Percentiles rank a stretch among this genome's conserved stretches.
Conservation (phyloP, 2,329 filamentous ascomycete species). For the Pseudogymnoascus sp. region DNA sequence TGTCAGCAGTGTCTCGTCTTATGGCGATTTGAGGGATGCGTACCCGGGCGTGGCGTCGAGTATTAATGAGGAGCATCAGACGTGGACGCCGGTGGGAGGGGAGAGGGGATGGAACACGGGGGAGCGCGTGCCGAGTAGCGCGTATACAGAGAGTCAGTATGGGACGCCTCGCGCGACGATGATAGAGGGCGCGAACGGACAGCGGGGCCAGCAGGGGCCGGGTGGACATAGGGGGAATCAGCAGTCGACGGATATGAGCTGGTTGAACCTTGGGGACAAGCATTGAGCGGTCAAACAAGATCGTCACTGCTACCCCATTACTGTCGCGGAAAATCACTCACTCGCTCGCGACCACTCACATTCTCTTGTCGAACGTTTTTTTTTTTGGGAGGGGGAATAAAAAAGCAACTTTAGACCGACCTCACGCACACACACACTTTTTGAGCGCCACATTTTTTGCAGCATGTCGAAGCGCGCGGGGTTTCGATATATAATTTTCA, state of each 20-base stretch:
- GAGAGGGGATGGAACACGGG: conserved; percentile 34
- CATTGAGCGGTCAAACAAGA: background rate
- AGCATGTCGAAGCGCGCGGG: background rate
- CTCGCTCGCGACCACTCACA: background rate
- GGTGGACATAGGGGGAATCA: conserved; percentile 35
- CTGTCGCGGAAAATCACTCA: background rate
- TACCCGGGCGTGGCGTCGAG: conserved; percentile 61
- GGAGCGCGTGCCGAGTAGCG: conserved; percentile 44
- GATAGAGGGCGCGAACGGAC: conserved; percentile 10
- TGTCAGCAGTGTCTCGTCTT: conserved; percentile 22
- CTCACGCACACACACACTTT: background rate
- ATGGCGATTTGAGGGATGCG: conserved; percentile 31
- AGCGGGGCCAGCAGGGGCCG: conserved; percentile 5
- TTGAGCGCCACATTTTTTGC: background rate
- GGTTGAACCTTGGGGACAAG: conserved; percentile 60
- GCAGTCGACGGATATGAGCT: conserved; percentile 57
- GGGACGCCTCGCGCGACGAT: conserved; percentile 29
- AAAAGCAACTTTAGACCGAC: conserved; percentile 3
- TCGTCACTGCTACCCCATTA: background rate
- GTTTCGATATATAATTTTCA: background rate
- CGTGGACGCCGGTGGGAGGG: conserved; percentile 25
- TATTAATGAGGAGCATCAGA: conserved; percentile 39
- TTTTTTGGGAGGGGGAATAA: background rate
- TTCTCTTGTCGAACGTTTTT: background rate
- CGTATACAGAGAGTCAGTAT: conserved; percentile 41